Base-by-base conservation (phyloP, 208 protist species). In the Herpetomonas tarakana region DNA sequence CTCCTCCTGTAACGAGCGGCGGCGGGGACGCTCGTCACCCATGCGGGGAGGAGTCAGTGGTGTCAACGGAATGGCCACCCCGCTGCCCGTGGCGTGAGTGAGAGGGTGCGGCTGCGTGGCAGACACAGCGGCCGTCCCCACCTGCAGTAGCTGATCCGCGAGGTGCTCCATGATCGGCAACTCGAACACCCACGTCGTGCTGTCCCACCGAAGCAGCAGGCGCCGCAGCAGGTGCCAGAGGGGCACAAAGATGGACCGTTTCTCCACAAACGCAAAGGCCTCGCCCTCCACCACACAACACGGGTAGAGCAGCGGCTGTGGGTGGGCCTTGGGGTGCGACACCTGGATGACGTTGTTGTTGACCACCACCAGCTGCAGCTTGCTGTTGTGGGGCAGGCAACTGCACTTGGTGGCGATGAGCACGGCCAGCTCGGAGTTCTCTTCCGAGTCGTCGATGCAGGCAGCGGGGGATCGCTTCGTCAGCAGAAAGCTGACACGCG, bases 371-470 rank as follows among this genome's bases (percentile, higher is more conserved):
- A 87, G 63, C 53, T 50, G 51, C 41, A 83, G 66, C 31, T 72
- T 57, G 28, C 63, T 55, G 39, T 68, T 65, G 41, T 71, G 65
- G 0, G 80, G 80, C 14, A 87, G 68, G 65, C 74, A 87, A 54
- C 76, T 83, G 69, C 65, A 78, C 67, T 76, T 74, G 52, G 76
- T 83, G 14, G 76, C 80, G 21, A 83, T 62, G 11, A 68, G 51
- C 22, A 87, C 46, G 0, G 64, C 65, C 28, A 87, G 70, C 39
- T 87, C 76, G 49, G 57, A 68, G 54, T 83, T 72, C 58, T 78
- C 67, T 31, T 76, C 70, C 0, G 59, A 25, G 16, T 59, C 26
- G 31, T 39, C 30, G 49, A 19, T 31, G 27, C 63, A 51, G 41
- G 54, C 50, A 41, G 65, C 63, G 25, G 30, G 50, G 59, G 56